Base-by-base conservation (phyloP, 2,329 filamentous ascomycete genomes). In the Daldinia sp. region DNA sequence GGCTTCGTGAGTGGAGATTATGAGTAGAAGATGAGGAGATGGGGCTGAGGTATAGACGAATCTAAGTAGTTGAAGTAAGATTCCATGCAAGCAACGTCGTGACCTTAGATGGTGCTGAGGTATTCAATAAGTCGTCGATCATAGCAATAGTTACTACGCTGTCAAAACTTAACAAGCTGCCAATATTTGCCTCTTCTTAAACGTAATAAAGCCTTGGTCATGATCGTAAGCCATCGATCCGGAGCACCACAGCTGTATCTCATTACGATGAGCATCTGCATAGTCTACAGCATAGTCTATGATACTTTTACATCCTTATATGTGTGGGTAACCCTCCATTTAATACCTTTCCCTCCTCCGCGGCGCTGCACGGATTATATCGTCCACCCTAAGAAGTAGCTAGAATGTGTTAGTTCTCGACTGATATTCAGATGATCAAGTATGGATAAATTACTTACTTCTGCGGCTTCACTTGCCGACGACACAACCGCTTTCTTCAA, bases 401-500 rank as follows among this genome's bases (percentile, higher is more conserved):
- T 95, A 74, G 44, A 23, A n/a, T 51, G 44, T 41, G 60, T 74
- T 58, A 73, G 72, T 37, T 74, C 79, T 76, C 20, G 7, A 6
- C 15, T 10, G 1, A 35, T n/a, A 44, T 33, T n/a, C 5, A 30
- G 20, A n/a, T 6, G 20, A 33, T 35, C 28, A 12, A 13, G 15
- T 9, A n/a, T 23, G 9, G 28, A 26, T 2, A 42, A n/a, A 2
- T 37, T 20, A 80, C 90, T 84, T 86, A 97, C 93, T 88, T 99
- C 96, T 73, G 96, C 94, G 70, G 96, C 96, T 83, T 99, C 96
- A 65, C 93, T 97, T 23, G 96, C 96, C 69, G 94, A 97, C 60
- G 92, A 97, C 58, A 99, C 96, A 61, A 99, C 96, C n/a, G 96
- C 96, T 79, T 90, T 92, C 89, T 99, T 99, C 79, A 99, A 84